phyloP scores from a whole-genome alignment of 2,329 filamentous ascomycete species.

The Neopestalotiopsis sp. region DNA sequence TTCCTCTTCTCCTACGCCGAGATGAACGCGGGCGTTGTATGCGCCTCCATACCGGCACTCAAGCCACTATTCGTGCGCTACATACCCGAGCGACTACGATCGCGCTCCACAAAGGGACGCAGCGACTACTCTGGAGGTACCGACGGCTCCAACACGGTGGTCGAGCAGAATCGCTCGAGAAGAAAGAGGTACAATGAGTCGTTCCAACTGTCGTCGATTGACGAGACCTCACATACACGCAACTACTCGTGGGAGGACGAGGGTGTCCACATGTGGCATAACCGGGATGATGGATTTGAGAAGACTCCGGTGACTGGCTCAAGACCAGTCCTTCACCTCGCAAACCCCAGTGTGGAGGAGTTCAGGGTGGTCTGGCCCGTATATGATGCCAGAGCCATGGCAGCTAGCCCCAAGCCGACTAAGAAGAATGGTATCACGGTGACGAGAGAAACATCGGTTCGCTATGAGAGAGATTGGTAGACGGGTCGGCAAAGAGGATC shows the following conservation, averaged over 20 bases:
- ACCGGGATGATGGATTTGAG: neutral
- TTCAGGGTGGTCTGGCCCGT: neutral
- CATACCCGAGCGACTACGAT: slow-evolving; percentile 5
- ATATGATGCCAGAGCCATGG: neutral
- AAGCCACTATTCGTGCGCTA: slow-evolving; percentile 17
- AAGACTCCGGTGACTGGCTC: neutral
- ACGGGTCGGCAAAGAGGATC: no score
- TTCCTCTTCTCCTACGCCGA: slow-evolving; percentile 4
- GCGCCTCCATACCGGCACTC: slow-evolving; percentile 17
- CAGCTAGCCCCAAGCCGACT: neutral
- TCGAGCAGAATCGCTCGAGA: slow-evolving; percentile 10
- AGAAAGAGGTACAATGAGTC: neutral
- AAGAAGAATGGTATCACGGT: neutral
- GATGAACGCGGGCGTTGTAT: slow-evolving; percentile 17
- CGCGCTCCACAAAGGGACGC: neutral
- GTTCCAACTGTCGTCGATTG: neutral
- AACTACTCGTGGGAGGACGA: neutral
- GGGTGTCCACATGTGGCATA: neutral
- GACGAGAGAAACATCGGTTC: neutral
- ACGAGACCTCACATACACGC: neutral
- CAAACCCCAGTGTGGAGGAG: neutral
- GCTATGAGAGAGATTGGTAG: neutral
- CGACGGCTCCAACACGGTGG: neutral
- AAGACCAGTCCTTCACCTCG: neutral
- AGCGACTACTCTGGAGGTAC: neutral